phyloP scores from a whole-genome alignment of 768 basidiomycete species.

The Suillus subaureus region DNA sequence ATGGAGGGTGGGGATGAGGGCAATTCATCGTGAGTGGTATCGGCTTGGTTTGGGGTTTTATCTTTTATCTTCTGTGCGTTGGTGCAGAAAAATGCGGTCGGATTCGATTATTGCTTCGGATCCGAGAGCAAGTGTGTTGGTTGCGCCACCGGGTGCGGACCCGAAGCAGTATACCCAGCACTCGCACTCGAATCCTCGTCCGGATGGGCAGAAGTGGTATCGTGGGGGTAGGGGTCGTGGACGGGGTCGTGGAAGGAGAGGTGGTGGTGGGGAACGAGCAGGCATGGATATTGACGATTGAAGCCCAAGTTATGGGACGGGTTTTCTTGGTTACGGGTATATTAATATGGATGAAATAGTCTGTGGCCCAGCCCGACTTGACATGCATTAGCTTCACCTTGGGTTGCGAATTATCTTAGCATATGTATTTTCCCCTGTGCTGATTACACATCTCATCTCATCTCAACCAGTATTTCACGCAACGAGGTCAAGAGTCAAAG shows the following conservation, averaged over 20 bases:
- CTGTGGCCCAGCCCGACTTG: background rate
- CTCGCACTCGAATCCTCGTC: conserved; percentile 17
- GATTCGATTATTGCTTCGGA: conserved; percentile 64
- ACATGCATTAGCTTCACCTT: background rate
- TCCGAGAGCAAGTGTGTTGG: conserved; percentile 68
- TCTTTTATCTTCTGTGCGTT: background rate
- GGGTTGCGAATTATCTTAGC: background rate
- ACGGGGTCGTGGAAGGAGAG: conserved; percentile 24
- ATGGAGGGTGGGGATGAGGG: conserved; percentile 47
- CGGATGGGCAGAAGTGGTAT: conserved; percentile 28
- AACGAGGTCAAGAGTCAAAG: background rate
- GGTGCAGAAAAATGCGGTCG: conserved; percentile 78
- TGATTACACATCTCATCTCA: background rate
- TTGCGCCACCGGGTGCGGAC: conserved; percentile 69
- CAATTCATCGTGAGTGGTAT: conserved; percentile 52
- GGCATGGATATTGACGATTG: conserved; percentile 34
- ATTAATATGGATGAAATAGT: background rate
- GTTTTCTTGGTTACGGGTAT: background rate
- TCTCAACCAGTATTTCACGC: conserved; percentile 2
- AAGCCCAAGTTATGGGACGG: conserved; percentile 2
- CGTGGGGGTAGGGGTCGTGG: conserved; percentile 30
- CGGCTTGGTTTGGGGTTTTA: background rate
- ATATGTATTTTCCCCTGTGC: conserved; percentile 6
- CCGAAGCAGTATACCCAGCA: conserved; percentile 50
- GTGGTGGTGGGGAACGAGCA: conserved; percentile 7